A percentile compares a stretch with the other conserved stretches of the same genome.
These are phyloP conservation scores for Henningerozyma blattae DNA, from an alignment of 805 yeast species.

Conservation along the genomic window DNA sequence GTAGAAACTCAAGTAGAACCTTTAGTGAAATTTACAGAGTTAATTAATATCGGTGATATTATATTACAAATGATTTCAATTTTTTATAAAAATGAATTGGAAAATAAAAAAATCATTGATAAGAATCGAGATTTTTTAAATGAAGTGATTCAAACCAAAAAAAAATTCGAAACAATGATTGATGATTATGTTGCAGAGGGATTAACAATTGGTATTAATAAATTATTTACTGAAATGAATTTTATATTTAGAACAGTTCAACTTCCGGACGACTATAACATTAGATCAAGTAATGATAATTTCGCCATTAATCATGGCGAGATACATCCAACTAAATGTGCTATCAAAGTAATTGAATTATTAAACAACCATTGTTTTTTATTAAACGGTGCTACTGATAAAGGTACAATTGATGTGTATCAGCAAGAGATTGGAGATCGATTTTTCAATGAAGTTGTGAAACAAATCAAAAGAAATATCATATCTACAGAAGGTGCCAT, in stretches of 20 bases:
- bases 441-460: constrained; percentile 63
- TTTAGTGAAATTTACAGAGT: constrained; percentile 72
- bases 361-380: constrained; percentile 61
- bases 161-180: constrained; percentile 64
- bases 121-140: constrained; percentile 68
- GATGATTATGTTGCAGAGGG: constrained; percentile 92
- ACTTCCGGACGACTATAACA: constrained; percentile 51
- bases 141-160: constrained; percentile 66
- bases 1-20: constrained; percentile 52
- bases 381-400: constrained; percentile 74
- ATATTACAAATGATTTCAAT: constrained; percentile 87
- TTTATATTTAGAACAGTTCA: constrained; percentile 43
- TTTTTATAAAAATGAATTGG: constrained; percentile 77
- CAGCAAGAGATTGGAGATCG: constrained; percentile 90
- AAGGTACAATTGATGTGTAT: constrained; percentile 78
- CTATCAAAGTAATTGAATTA: constrained; percentile 46
- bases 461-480: constrained; percentile 59
- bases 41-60: constrained; percentile 85
- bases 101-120: constrained; percentile 41
- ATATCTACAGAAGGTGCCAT: constrained; percentile 78
- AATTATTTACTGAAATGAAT: constrained; percentile 71
- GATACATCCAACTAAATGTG: constrained; percentile 45
- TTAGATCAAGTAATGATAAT: constrained; percentile 17
- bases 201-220: constrained; percentile 81
- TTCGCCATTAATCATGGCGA: constrained; percentile 21